Evolutionary conservation across 805 yeast species (phyloP).

Genomic region (Blastobotrys muscicola): DNA sequence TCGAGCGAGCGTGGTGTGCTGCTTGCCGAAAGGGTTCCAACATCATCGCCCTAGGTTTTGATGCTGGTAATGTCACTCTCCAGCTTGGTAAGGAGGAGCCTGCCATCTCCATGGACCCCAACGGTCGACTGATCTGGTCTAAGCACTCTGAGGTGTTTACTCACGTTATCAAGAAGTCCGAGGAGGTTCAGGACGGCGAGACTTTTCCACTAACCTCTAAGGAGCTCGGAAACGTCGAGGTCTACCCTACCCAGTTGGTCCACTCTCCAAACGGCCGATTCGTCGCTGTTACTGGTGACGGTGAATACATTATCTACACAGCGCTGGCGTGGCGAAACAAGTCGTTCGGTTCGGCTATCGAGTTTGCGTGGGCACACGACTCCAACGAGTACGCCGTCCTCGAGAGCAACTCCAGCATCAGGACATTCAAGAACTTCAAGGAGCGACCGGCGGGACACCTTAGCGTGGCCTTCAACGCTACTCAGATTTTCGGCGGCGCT

Average conservation of each 20-base stretch:
- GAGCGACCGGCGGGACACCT: conserved; percentile 56
- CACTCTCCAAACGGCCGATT: conserved; percentile 98
- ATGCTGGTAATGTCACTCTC: conserved; percentile 83
- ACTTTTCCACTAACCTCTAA: conserved; percentile 65
- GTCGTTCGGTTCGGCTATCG: conserved; percentile 80
- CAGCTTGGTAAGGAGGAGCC: conserved; percentile 94
- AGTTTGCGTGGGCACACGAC: conserved; percentile 93
- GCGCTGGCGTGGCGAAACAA: conserved; percentile 98
- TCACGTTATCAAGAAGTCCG: conserved; percentile 64
- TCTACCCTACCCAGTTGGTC: conserved; percentile 74
- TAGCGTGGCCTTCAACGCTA: conserved; percentile 57
- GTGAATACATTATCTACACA: conserved; percentile 91
- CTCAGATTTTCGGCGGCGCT: conserved; percentile 82
- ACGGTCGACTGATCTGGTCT: conserved; percentile 86
- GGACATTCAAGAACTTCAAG: conserved; percentile 75
- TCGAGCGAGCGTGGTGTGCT: conserved; percentile 97
- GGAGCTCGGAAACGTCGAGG: conserved; percentile 90
- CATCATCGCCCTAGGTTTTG: conserved; percentile 85
- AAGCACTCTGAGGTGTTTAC: conserved; percentile 84
- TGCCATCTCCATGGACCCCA: conserved; percentile 81
- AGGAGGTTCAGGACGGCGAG: conserved; percentile 72
- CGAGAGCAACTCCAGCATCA: conserved; percentile 54
- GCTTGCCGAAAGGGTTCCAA: conserved; percentile 65
- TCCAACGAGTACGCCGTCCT: conserved; percentile 79
- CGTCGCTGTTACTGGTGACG: conserved; percentile 96